Evolutionary conservation across 2,329 filamentous ascomycete species (phyloP).

Genomic region (Aspergillus transmontanensis): DNA sequence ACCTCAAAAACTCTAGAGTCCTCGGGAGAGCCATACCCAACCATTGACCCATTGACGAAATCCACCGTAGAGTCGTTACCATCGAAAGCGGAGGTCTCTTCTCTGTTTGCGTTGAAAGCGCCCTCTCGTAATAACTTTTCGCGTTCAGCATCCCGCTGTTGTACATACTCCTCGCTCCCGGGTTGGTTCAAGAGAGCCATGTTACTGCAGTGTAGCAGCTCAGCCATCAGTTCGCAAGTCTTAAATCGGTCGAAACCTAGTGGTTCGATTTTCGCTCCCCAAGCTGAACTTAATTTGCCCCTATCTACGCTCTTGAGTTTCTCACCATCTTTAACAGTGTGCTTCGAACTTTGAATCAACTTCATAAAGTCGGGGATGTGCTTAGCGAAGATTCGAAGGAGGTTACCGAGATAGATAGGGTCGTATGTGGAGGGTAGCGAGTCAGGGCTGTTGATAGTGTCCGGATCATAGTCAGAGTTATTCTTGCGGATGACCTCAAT

Average conservation of each 20-base stretch:
- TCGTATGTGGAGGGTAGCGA: constrained; percentile 81
- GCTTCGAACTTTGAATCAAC: constrained; percentile 75
- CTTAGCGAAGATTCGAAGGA: constrained; percentile 84
- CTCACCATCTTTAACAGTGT: constrained; percentile 59
- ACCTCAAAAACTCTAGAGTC: constrained; percentile 72
- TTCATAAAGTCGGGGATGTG: constrained; percentile 94
- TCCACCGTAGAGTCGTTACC: constrained; percentile 50
- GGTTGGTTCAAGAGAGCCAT: constrained; percentile 94
- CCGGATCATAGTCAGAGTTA: constrained; percentile 94
- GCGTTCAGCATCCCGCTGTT: constrained; percentile 75
- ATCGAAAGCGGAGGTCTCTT: constrained; percentile 59
- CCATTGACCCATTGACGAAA: constrained; percentile 45
- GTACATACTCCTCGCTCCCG: constrained; percentile 85
- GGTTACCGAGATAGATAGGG: constrained; percentile 90
- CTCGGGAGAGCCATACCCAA: constrained; percentile 58
- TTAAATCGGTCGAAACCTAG: constrained; percentile 98
- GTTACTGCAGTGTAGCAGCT: constrained; percentile 95
- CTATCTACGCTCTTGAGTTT: constrained; percentile 66
- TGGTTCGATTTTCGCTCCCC: constrained; percentile 87
- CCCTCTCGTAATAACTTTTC: constrained; percentile 78
- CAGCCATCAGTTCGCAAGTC: constrained; percentile 97
- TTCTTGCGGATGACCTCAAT: constrained; percentile 99
- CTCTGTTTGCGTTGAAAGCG: constrained; percentile 57
- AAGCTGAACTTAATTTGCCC: constrained; percentile 79
- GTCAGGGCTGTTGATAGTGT: constrained; percentile 79